Percentiles rank a stretch among this genome's conserved stretches.
Evolutionary conservation across 345 rosid genomes (phyloP).

Genomic region (Pistacia integerrima): DNA sequence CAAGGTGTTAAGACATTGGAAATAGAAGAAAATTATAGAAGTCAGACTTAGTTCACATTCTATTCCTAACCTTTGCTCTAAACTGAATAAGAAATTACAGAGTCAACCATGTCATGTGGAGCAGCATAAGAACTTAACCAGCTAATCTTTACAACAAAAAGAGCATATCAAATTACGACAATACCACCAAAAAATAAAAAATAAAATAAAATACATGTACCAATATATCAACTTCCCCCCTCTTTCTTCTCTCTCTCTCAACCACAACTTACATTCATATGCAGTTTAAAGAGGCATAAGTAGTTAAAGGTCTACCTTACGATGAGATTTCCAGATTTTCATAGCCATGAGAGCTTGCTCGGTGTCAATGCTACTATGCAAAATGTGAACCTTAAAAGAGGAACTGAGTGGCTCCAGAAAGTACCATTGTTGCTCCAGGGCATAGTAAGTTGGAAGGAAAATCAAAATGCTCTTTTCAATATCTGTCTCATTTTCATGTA

Average conservation of each 20-base stretch:
- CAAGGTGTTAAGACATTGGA: not conserved
- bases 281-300: slow-evolving; percentile 14
- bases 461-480: slow-evolving; percentile 87
- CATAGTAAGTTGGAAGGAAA: slow-evolving; percentile 89
- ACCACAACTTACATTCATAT: not conserved
- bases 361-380: slow-evolving; percentile 85
- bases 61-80: not conserved
- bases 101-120: not conserved
- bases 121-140: not conserved
- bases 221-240: not conserved
- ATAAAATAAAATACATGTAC: no score
- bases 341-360: slow-evolving; percentile 84
- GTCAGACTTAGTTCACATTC: not conserved
- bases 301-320: slow-evolving; percentile 59
- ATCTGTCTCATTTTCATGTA: slow-evolving; percentile 76
- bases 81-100: not conserved
- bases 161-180: not conserved
- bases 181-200: not conserved
- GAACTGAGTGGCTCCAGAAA: slow-evolving; percentile 56
- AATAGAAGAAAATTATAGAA: not conserved
- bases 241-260: not conserved
- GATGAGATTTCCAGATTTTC: slow-evolving; percentile 84
- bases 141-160: not conserved
- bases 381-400: slow-evolving; percentile 74
- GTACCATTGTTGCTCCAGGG: slow-evolving; percentile 83